Evolutionary conservation across 2,329 filamentous ascomycete genomes (phyloP), one percentile per base, ranked within the genome.

Genomic region (Penicillium fuscoglaucum): DNA sequence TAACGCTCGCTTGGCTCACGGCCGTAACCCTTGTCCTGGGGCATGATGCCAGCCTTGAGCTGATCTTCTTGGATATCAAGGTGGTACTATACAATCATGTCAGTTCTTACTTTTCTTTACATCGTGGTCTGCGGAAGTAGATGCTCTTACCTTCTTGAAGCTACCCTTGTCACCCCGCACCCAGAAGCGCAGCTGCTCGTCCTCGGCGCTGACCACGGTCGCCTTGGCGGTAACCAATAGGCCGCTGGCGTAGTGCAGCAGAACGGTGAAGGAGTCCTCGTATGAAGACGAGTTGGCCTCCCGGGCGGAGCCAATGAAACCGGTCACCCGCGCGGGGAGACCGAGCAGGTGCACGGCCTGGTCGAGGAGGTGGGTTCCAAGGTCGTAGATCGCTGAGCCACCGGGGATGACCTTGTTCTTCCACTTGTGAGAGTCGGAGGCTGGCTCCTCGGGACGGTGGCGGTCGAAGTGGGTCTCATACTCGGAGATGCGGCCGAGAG

Each of bases 391-490:
- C 24, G 80, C 86, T 37, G 88, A 87, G 40, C 87, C 86, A 12
- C 87, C 90, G 17, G 87, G 80, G 19, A 88, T 83, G 31, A 80
- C 75, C 54, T 89, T 79, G 40, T 81, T 83, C 79, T 92, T 92
- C 90, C 90, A 93, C 81, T 57, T 79, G 71, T 26, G 68, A 37
- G 62, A 68, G 33, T 68, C 62, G 21, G 71, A 60, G 0, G 74
- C 64, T 6, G 86, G 83, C 40, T 82, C 78, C 31, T 81, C 79
- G 15, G 87, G 80, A 19, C 86, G 84, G 76, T 89, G 87, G 19
- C 90, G 85, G 73, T 93, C 90, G 69, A 93, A 93, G 77, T 93
- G 90, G 24, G 88, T 89, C 74, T 92, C 85, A 69, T 89, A 90
- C 76, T 93, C 90, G 54, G 89, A 82, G 40, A 93, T 77, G n/a